Evolutionary conservation across 768 basidiomycete species (phyloP).

Genomic region (Hebeloma cylindrosporum): DNA sequence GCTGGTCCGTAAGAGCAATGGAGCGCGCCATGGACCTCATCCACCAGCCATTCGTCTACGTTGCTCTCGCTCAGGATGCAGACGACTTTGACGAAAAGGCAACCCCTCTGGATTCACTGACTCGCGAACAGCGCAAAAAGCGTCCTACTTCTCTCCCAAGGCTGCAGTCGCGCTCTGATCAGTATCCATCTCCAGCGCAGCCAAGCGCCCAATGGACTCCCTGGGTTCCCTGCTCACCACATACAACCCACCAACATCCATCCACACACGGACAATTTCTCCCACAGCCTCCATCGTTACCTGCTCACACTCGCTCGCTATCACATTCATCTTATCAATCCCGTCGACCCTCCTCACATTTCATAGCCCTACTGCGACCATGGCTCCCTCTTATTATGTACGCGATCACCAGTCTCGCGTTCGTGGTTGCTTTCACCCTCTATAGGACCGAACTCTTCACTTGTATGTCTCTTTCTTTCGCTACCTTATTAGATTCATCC

Average conservation of each 20-base stretch:
- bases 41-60: slow-evolving; percentile 21
- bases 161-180: slow-evolving; percentile 19
- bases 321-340: slow-evolving; percentile 15
- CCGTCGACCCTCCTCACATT: slow-evolving; percentile 3
- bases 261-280: slow-evolving; percentile 9
- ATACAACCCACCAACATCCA: slow-evolving; percentile 15
- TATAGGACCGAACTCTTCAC: slow-evolving; percentile 82
- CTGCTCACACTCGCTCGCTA: slow-evolving; percentile 17
- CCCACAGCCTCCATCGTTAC: slow-evolving; percentile 9
- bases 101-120: slow-evolving; percentile 3
- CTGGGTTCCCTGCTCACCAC: slow-evolving; percentile 16
- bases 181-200: slow-evolving; percentile 23
- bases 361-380: slow-evolving; percentile 44
- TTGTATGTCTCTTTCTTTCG: slow-evolving; percentile 47
- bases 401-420: slow-evolving; percentile 71
- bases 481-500: background rate
- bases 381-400: slow-evolving; percentile 82
- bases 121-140: slow-evolving; percentile 15
- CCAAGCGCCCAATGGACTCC: slow-evolving; percentile 24
- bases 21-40: slow-evolving; percentile 18
- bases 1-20: slow-evolving; percentile 36
- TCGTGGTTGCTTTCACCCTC: slow-evolving; percentile 78
- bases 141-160: slow-evolving; percentile 14
- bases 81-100: slow-evolving; percentile 23
- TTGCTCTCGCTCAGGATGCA: slow-evolving; percentile 21